Base-by-base conservation (phyloP, 1,139 yeast species). In the Barnettozyma hawaiiensis region DNA sequence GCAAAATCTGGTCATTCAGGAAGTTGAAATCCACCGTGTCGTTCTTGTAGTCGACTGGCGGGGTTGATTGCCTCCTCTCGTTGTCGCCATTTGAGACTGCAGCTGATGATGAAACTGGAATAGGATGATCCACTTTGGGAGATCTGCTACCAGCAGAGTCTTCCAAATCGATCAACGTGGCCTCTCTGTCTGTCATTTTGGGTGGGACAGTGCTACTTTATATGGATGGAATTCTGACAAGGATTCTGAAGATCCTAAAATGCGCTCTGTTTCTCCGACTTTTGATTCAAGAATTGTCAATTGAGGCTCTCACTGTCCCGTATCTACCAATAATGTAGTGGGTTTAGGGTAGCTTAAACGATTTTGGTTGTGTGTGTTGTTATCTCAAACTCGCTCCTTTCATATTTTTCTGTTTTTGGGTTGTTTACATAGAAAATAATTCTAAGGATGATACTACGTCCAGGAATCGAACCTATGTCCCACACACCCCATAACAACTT, bases 1-100 rank as follows among this genome's bases (percentile, higher is more conserved):
- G 67, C 26, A 67, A 50, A 7, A 63, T 47, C 24, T 60, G 61
- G 21, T 59, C 61, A 19, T 39, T 18, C 4, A 47, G 2, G 34
- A 44, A 47, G 15, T 33, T 31, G 35, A 55, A 54, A 37, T 52
- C 54, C 21, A 47, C 45, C 34, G 41, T 26, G 26, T 43, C 34
- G 37, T 33, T 44, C 28, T 24, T 9, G 20, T 31, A 33, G 37
- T 26, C 32, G 6, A 19, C 11, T 11, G 41, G 28, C 7, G n/a
- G n/a, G n/a, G 37, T 23, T 7, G 40, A 26, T 7, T 36, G 34
- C 28, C 45, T 47, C 20, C 41, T 38, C 26, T 41, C 43, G 18
- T 48, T 46, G 12, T 44, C 50, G 5, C 32, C 40, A 10, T 43
- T 37, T 14, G 39, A 35, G 14, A 37, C 29, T 2, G 40, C 31